Percentiles rank a stretch among this genome's conserved stretches.
Evolutionary conservation across 2,329 filamentous ascomycete genomes (phyloP).

Genomic region (Aspergillus costaricaensis): DNA sequence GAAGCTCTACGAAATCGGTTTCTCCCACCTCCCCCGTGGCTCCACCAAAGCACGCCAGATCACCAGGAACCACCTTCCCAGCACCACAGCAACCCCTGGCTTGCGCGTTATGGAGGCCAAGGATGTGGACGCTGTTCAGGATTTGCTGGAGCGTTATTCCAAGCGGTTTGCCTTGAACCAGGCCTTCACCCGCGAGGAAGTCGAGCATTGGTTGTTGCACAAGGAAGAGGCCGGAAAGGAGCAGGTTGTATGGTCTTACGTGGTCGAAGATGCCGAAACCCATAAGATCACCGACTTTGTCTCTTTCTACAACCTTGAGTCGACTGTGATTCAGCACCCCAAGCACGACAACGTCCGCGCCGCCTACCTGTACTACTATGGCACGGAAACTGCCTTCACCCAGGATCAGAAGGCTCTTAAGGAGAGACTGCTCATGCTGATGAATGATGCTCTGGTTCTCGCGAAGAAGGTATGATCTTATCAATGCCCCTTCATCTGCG

Average conservation of each 20-base stretch:
- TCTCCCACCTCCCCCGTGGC: conserved; percentile 80
- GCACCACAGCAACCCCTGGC: conserved; percentile 69
- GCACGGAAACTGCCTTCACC: conserved; percentile 73
- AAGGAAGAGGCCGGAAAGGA: conserved; percentile 65
- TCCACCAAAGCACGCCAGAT: conserved; percentile 87
- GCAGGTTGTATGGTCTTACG: conserved; percentile 90
- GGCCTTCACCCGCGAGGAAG: conserved; percentile 75
- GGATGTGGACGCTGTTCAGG: conserved; percentile 74
- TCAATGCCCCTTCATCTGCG: too few relatives aligned
- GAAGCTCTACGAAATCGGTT: conserved; percentile 92
- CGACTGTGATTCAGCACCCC: conserved; percentile 79
- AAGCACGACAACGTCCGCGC: conserved; percentile 80
- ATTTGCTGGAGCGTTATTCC: conserved; percentile 75
- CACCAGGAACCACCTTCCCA: conserved; percentile 80
- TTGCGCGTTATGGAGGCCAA: conserved; percentile 76
- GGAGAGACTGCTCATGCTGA: conserved; percentile 74
- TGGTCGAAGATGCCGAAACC: conserved; percentile 72
- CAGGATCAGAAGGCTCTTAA: conserved; percentile 63
- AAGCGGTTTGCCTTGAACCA: conserved; percentile 81
- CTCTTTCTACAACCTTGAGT: conserved; percentile 94
- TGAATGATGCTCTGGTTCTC: conserved; percentile 82
- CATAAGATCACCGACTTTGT: conserved; percentile 93
- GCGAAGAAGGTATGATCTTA: conserved; percentile 67
- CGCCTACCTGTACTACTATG: conserved; percentile 98
- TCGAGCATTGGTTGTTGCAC: conserved; percentile 84